Percentiles rank a stretch among this genome's conserved stretches.
Evolutionary conservation across 768 basidiomycete genomes (phyloP).

Genomic region (Pleurotus tuber-regium): DNA sequence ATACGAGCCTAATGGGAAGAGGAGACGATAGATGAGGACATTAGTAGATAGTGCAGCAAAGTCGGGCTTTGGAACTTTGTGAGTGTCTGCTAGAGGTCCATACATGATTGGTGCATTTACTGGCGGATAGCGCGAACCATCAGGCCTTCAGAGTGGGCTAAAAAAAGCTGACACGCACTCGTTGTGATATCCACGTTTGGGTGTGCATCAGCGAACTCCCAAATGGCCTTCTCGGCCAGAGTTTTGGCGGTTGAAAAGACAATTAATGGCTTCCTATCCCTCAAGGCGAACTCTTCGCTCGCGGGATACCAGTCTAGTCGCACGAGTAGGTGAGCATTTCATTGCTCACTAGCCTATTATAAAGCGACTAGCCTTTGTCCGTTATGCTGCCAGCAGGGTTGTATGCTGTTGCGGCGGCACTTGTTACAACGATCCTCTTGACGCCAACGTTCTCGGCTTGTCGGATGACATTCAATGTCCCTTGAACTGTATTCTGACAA

Average conservation of each 20-base stretch:
- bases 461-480: conserved; percentile 38
- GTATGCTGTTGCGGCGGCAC: conserved; percentile 3
- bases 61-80: conserved; percentile 17
- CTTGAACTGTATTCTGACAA: conserved; percentile 33
- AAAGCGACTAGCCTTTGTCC: conserved; percentile 12
- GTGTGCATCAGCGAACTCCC: conserved; percentile 36
- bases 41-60: conserved; percentile 22
- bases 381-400: conserved; percentile 4
- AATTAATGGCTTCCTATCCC: conserved; percentile 15
- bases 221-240: conserved; percentile 34
- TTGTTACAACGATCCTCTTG: conserved; percentile 17
- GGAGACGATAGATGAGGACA: conserved; percentile 22
- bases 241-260: conserved; percentile 36
- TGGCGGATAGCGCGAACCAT: too few relatives aligned
- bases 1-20: conserved; percentile 21
- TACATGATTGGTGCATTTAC: conserved; percentile 32
- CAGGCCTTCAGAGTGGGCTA: too few relatives aligned
- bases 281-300: conserved; percentile 27
- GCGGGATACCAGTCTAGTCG: conserved; percentile 30
- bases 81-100: conserved; percentile 27
- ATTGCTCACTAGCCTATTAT: too few relatives aligned
- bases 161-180: too few relatives aligned
- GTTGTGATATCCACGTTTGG: conserved; percentile 33
- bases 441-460: conserved; percentile 36
- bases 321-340: too few relatives aligned